Evolutionary conservation across 192 early-diverging fungal species (phyloP).

Genomic region (Paraglomus brasilianum): DNA sequence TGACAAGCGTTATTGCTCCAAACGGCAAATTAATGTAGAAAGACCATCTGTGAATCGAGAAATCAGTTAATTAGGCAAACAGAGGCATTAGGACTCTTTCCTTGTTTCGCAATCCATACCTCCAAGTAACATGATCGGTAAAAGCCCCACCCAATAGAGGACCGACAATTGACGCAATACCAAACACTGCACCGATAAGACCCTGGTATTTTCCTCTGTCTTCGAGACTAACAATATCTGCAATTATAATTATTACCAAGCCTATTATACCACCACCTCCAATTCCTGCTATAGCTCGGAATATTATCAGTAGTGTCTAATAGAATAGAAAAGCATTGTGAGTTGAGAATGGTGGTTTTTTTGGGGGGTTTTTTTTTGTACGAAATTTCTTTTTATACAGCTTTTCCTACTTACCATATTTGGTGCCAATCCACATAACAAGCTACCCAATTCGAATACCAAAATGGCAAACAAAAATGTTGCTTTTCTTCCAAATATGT

Average conservation of each 20-base stretch:
- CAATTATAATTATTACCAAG: conserved; percentile 77
- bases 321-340: not conserved
- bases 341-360: too few species aligned
- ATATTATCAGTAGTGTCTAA: conserved; percentile 53
- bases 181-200: conserved; percentile 78
- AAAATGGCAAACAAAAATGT: conserved; percentile 72
- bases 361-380: too few species aligned
- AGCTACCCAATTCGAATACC: conserved; percentile 78
- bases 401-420: conserved; percentile 43
- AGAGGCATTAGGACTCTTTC: conserved; percentile 13
- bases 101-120: conserved; percentile 45
- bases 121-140: conserved; percentile 64
- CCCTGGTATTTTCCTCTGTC: conserved; percentile 88
- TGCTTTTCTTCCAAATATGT: conserved; percentile 88
- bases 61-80: not conserved
- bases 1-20: conserved; percentile 60
- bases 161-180: conserved; percentile 73
- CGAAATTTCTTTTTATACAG: not conserved
- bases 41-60: conserved; percentile 44
- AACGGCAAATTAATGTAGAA: conserved; percentile 89
- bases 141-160: conserved; percentile 87
- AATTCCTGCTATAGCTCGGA: conserved; percentile 77
- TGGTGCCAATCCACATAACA: conserved; percentile 78
- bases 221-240: conserved; percentile 81
- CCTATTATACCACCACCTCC: conserved; percentile 79